phyloP scores from a whole-genome alignment of 2,329 filamentous ascomycete species.

The Diaporthe citriasiana region DNA sequence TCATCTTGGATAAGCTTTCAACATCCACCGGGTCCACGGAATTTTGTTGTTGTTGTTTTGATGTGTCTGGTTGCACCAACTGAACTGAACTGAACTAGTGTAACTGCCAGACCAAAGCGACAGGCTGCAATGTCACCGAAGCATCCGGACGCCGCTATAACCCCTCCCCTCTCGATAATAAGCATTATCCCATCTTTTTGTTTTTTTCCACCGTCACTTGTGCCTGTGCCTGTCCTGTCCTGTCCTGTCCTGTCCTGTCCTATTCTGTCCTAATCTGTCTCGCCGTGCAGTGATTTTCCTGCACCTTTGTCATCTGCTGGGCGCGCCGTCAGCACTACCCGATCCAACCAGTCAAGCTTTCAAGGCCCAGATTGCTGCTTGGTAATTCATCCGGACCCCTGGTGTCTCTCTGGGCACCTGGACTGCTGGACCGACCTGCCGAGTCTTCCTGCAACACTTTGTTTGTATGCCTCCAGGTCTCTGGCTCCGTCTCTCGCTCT shows the following conservation, averaged over 20 bases:
- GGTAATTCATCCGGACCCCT: constrained; percentile 13
- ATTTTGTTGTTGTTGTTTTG: not conserved
- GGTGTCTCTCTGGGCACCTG: not conserved
- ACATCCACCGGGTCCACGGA: constrained; percentile 1
- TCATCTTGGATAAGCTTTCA: constrained; percentile 8
- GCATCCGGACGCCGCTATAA: not conserved
- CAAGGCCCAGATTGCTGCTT: not conserved
- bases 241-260: not conserved
- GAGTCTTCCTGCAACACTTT: not conserved
- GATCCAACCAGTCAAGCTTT: constrained; percentile 7
- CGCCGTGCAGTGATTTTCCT: not conserved
- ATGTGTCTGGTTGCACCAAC: not conserved
- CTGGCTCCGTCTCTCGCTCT: constrained; percentile 1
- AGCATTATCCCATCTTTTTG: not conserved
- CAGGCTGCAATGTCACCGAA: constrained; percentile 20
- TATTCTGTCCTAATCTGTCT: not conserved
- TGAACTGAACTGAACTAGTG: too few relatives aligned
- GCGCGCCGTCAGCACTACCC: constrained; percentile 15
- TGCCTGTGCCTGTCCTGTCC: not conserved
- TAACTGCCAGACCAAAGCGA: not conserved
- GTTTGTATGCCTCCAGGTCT: too few relatives aligned
- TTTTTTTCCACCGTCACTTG: not conserved
- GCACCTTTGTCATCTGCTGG: not conserved
- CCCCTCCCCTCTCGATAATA: constrained; percentile 17
- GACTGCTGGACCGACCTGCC: not conserved